phyloP scores from a whole-genome alignment of 164 flowering plant species.

The Magnolia kwangsiensis region DNA sequence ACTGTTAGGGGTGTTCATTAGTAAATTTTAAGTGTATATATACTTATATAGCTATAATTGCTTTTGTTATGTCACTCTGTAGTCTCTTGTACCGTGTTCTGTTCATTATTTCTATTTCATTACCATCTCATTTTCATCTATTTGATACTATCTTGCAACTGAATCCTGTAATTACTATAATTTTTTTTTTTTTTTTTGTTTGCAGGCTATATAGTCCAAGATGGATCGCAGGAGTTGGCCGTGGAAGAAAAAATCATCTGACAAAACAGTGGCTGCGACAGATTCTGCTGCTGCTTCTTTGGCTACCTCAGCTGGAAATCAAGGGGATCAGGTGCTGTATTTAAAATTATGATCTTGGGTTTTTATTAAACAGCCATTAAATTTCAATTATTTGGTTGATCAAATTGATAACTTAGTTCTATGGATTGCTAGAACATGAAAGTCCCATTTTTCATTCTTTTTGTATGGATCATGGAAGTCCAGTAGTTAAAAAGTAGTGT shows the following conservation, averaged over 20 bases:
- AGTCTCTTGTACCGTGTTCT: background rate
- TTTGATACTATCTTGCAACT: background rate
- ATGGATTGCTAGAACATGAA: background rate
- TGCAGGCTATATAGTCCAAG: conserved; percentile 16
- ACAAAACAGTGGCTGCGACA: conserved; percentile 43
- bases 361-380: conserved; percentile 1
- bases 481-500: background rate
- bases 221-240: conserved; percentile 98
- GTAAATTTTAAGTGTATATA: background rate
- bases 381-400: background rate
- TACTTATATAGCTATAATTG: background rate
- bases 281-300: conserved; percentile 51
- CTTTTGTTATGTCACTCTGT: background rate
- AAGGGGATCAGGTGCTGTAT: conserved; percentile 43
- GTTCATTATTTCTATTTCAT: conserved; percentile 1
- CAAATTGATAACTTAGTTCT: background rate
- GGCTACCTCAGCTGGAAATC: conserved; percentile 38
- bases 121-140: background rate
- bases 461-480: background rate
- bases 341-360: background rate
- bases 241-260: conserved; percentile 95
- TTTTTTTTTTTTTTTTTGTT: background rate
- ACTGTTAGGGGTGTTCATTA: background rate
- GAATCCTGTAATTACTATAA: background rate
- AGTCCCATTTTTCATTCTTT: background rate